Conservation (phyloP, 192 early-diverging fungal genomes). For the Martensiomyces pterosporus region DNA sequence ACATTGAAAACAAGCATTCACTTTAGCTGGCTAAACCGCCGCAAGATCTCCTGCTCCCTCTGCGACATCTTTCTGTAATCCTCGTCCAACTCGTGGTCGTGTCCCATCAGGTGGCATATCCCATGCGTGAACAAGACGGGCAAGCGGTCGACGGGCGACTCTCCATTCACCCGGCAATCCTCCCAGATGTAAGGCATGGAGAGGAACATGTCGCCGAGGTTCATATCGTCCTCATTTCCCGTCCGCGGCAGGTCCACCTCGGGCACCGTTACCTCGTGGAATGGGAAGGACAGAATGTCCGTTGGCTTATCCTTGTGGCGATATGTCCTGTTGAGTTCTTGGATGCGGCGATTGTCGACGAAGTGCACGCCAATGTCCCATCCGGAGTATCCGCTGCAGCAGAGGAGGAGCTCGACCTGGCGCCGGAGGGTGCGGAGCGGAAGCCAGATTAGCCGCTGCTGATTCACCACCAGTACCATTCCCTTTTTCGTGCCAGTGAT, state of each 20-base stretch:
- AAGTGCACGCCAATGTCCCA: conserved; percentile 65
- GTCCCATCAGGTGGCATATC: conserved; percentile 64
- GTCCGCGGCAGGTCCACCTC: conserved; percentile 18
- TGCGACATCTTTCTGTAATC: conserved; percentile 43
- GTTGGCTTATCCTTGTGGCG: conserved; percentile 52
- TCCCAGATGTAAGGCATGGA: conserved; percentile 53
- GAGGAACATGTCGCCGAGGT: conserved; percentile 63
- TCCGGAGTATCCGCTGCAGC: conserved; percentile 49
- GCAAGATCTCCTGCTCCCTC: conserved; percentile 36
- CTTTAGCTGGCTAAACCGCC: conserved; percentile 6
- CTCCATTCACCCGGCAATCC: conserved; percentile 50
- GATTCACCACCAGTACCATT: conserved; percentile 41
- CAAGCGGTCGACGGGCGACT: conserved; percentile 47
- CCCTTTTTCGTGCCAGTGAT: no score
- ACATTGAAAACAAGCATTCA: not conserved
- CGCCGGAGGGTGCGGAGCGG: conserved; percentile 25
- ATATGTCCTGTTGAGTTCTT: conserved; percentile 52
- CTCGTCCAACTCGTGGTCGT: conserved; percentile 55
- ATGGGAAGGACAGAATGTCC: conserved; percentile 66
- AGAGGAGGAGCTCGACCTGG: conserved; percentile 45
- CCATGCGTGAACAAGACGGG: conserved; percentile 60
- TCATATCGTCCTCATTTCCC: conserved; percentile 49
- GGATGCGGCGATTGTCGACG: conserved; percentile 46
- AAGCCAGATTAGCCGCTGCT: conserved; percentile 39
- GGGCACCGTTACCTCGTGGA: conserved; percentile 40